These are phyloP conservation scores for Kodamaea fungicola DNA, from an alignment of 1,139 yeast species.

Conservation along the genomic window DNA sequence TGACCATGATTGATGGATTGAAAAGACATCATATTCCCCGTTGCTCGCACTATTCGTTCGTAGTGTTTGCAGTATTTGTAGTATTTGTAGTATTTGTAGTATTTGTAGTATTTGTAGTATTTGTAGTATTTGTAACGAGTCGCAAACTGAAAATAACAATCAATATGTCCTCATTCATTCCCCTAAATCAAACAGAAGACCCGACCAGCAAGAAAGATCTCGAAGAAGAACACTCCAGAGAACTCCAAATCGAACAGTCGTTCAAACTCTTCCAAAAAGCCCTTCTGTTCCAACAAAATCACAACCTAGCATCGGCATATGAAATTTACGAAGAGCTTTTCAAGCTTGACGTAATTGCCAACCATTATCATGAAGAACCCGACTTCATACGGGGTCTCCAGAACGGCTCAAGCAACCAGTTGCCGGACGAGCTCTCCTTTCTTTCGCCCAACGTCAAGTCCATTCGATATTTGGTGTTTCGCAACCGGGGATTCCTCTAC, in stretches of 20 bases:
- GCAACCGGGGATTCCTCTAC: conserved; percentile 77
- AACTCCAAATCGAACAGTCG: conserved; percentile 84
- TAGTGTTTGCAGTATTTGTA: too few relatives aligned
- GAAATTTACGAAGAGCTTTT: conserved; percentile 60
- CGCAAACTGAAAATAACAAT: too few relatives aligned
- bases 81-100: too few relatives aligned
- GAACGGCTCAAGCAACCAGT: conserved; percentile 30
- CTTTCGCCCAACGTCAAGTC: conserved; percentile 70
- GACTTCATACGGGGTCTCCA: conserved; percentile 39
- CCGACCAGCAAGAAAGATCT: conserved; percentile 50
- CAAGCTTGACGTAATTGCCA: conserved; percentile 60
- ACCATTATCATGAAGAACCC: conserved; percentile 44
- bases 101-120: too few relatives aligned
- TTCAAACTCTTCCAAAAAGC: conserved; percentile 74
- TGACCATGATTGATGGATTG: too few relatives aligned
- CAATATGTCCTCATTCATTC: conserved; percentile 65
- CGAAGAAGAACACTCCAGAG: conserved; percentile 88
- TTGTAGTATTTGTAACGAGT: too few relatives aligned
- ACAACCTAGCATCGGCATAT: conserved; percentile 49
- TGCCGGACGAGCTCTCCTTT: conserved; percentile 41
- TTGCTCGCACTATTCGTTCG: too few relatives aligned
- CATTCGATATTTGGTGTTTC: conserved; percentile 70
- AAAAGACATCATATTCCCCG: too few relatives aligned
- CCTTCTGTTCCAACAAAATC: conserved; percentile 52
- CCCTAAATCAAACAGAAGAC: conserved; percentile 75